These are phyloP conservation scores for Kondoa subrosea DNA, from an alignment of 768 basidiomycete genomes.

Conservation along the genomic window DNA sequence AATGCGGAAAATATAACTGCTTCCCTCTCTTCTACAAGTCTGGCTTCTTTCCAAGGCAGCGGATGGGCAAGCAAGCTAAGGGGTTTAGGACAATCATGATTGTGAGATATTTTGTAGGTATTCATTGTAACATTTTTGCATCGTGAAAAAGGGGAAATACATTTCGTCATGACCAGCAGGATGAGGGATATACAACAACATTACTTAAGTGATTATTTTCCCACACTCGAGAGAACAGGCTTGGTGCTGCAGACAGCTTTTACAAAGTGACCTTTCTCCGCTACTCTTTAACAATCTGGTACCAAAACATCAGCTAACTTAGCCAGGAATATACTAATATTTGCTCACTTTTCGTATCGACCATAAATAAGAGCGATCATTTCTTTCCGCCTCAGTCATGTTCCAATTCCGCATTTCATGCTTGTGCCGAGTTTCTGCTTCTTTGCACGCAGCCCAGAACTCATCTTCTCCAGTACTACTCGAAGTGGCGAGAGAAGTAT, in stretches of 20 bases:
- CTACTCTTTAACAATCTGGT: constrained; percentile 6
- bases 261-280: no score
- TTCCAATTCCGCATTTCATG: constrained; percentile 4
- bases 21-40: background rate
- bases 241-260: no score
- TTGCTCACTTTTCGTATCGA: constrained; percentile 1
- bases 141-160: background rate
- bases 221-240: no score
- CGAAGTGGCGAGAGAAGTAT: background rate
- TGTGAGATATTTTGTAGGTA: background rate
- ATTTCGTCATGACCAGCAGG: no score
- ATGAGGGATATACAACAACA: no score
- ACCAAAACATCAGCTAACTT: background rate
- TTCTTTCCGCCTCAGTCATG: background rate
- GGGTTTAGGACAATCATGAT: background rate
- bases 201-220: no score
- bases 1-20: constrained; percentile 4
- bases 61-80: background rate
- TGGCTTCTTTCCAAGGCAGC: background rate
- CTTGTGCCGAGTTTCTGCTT: constrained; percentile 2
- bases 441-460: constrained; percentile 1
- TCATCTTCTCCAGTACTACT: background rate
- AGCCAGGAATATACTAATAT: background rate
- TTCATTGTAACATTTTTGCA: background rate
- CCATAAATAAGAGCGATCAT: constrained; percentile 1